Base-by-base conservation (phyloP, 2,329 filamentous ascomycete genomes). In the Ophiocordyceps camponoti-leonardi region DNA sequence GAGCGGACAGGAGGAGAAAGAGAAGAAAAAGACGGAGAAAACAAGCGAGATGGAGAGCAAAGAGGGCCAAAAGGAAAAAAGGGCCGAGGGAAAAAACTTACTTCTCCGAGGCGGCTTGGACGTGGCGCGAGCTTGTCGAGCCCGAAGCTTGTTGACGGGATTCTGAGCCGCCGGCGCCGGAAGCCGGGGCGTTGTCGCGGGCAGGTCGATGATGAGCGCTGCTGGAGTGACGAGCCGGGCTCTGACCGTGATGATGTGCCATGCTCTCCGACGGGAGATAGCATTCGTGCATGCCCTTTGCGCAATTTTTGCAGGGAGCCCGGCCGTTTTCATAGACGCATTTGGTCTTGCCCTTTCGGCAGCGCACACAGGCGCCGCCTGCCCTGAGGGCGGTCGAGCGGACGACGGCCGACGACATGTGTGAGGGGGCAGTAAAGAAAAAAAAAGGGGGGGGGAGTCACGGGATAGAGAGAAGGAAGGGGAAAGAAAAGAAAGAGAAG, bases 261-360 rank as follows among this genome's bases (percentile, higher is more conserved):
- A 75, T 71, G 49, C 68, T 73, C 61, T 77, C 74, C 28, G 73
- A 77, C 37, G 74, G 74, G 19, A 78, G 62, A 57, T 77, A 78
- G 62, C 74, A 78, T 47, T 77, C 73, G 58, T 78, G 74, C 71
- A 77, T 72, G 48, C 74, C 74, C 60, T 78, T 78, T 43, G 72
- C 71, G 61, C 74, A 78, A 61, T 78, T 78, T 57, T 75, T 74
- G 64, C 74, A 78, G 13, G 74, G 74, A n/a, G 73, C 71, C 56
- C 72, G 67, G 44, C 73, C 73, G 53, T 75, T 77, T 50, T 77
- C 74, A 62, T 78, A 78, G 54, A 77, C 73, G 50, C 74, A 78
- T 54, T 77, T 77, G 45, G 74, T 78, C 61, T 78, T 78, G 62
- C 74, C 74, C 57, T 77, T 78, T 58, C 74, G 72, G 60, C 74